These are phyloP conservation scores for Starmerella etchellsii DNA, from an alignment of 805 yeast species.

Conservation along the genomic window DNA sequence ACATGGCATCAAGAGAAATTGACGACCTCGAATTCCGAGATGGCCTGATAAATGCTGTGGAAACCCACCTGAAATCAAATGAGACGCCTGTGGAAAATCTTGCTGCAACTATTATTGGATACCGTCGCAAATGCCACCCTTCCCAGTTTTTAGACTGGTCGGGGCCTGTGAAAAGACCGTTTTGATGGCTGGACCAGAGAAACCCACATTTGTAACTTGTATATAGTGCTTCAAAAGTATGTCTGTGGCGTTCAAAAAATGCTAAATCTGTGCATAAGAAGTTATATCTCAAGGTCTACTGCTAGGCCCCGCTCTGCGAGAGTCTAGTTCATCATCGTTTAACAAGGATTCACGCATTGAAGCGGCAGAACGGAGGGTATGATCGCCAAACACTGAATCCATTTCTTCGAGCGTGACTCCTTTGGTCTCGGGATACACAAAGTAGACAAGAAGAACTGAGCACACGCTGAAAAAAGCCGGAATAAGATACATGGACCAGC, in stretches of 20 bases:
- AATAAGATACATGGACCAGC: constrained; percentile 69
- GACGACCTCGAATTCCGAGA: constrained; percentile 6
- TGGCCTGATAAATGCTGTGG: constrained; percentile 7
- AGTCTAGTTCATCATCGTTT: too few species aligned
- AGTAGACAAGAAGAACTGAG: constrained; percentile 60
- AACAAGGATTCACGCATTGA: too few species aligned
- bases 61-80: constrained; percentile 1
- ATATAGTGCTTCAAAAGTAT: too few species aligned
- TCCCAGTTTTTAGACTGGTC: constrained; percentile 12
- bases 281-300: too few species aligned
- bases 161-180: background rate
- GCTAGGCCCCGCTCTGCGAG: too few species aligned
- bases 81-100: constrained; percentile 7
- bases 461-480: constrained; percentile 68
- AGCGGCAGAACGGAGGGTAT: constrained; percentile 23
- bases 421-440: constrained; percentile 76
- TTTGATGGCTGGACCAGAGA: too few species aligned
- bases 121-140: constrained; percentile 3
- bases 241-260: too few species aligned
- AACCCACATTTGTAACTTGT: too few species aligned
- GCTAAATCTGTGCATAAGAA: too few species aligned
- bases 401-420: constrained; percentile 82
- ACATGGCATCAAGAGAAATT: constrained; percentile 14
- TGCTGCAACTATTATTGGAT: constrained; percentile 14
- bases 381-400: constrained; percentile 79